Percentiles rank a stretch among this genome's conserved stretches.
These are phyloP conservation scores for Trichocomaceae sp. DNA, from an alignment of 2,329 filamentous ascomycete species.

Conservation along the genomic window DNA sequence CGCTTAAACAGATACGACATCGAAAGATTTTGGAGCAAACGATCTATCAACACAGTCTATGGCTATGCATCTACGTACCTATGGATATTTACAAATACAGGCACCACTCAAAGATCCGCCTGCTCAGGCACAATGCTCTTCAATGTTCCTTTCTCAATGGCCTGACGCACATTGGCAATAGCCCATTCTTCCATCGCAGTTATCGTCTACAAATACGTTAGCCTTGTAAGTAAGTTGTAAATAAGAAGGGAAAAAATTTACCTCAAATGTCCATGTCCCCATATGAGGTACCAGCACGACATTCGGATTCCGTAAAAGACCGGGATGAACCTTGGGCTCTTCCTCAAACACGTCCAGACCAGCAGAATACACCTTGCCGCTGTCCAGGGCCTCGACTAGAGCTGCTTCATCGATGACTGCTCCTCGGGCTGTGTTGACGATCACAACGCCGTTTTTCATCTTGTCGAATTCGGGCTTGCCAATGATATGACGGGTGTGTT, in stretches of 20 bases:
- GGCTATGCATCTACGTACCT: neutral
- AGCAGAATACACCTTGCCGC: constrained; percentile 61
- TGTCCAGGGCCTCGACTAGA: constrained; percentile 64
- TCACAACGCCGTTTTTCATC: constrained; percentile 71
- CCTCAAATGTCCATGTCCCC: constrained; percentile 72
- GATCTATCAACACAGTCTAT: neutral
- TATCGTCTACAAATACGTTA: constrained; percentile 38
- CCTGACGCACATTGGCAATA: constrained; percentile 61
- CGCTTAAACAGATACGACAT: neutral
- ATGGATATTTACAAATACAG: neutral
- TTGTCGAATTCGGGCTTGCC: constrained; percentile 61
- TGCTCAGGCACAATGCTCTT: constrained; percentile 70
- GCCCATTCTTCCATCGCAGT: constrained; percentile 66
- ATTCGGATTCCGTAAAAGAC: constrained; percentile 61
- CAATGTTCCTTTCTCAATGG: constrained; percentile 56
- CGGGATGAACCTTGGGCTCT: constrained; percentile 69
- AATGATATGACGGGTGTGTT: constrained; percentile 68
- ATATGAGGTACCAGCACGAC: constrained; percentile 77
- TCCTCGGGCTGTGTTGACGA: constrained; percentile 77
- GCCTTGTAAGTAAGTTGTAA: neutral
- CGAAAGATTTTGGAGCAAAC: neutral
- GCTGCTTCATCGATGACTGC: constrained; percentile 77
- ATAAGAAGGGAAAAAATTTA: constrained; percentile 14
- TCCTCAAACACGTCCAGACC: constrained; percentile 80
- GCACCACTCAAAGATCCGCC: constrained; percentile 33